Base-by-base conservation (phyloP, 495 filamentous ascomycete species). In the Neurospora hispaniola region DNA sequence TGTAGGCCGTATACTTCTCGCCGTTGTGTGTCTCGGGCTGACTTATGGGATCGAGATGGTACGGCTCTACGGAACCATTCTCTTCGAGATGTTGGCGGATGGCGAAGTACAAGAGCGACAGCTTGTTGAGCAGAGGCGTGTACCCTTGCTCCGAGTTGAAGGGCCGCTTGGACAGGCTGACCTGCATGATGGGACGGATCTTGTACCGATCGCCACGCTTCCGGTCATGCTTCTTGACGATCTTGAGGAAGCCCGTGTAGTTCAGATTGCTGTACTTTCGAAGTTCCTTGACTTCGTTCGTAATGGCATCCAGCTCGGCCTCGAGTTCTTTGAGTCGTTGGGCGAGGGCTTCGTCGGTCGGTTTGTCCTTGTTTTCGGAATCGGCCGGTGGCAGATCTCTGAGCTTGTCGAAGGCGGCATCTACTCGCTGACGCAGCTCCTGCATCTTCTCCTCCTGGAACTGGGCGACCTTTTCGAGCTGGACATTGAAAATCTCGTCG, bases 161-260 rank as follows among this genome's bases (percentile, higher is more conserved):
- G 18, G 95, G 93, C 72, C 93, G 85, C 69, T 93, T 89, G 42
- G 93, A 89, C 79, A 99, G 81, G 74, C 93, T 92, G 73, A 98
- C 91, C 79, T 97, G 92, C 78, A 98, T 86, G 82, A 98, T 87
- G 27, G 96, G 94, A 72, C 92, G 89, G 71, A 99, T 93, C 77
- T 91, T 93, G 82, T 97, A 98, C 54, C 80, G 84, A 75, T 87
- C 78, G 81, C 88, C 94, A 69, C 94, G 89, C 80, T 93, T 95
- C 69, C 96, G 90, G 79, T 99, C 96, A 82, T 99, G 96, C 81
- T 99, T 99, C 88, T 99, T 99, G 35, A 92, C 94, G 38, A 97
- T 96, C 84, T 99, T 99, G 75, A 98, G 86, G 80, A 98, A 97
- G 41, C 94, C 96, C 11, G 96, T 97, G 81, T 97, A 99, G 81